phyloP scores from a whole-genome alignment of 2,329 filamentous ascomycete species.

The Davidsoniella neocaledoniae region DNA sequence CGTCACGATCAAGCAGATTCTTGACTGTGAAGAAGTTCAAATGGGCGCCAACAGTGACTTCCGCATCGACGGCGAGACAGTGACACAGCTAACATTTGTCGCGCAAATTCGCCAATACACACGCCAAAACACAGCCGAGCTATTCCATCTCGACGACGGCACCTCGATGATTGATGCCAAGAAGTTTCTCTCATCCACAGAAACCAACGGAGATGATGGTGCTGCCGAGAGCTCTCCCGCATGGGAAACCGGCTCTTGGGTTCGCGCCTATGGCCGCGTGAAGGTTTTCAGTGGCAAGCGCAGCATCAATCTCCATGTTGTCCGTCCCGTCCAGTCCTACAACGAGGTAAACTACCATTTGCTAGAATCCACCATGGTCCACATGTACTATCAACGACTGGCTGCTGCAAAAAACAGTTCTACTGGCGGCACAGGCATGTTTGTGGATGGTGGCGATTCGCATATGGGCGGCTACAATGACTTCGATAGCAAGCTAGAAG shows the following conservation, averaged over 20 bases:
- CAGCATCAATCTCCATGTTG: slow-evolving; percentile 62
- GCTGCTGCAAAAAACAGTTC: slow-evolving; percentile 27
- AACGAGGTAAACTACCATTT: slow-evolving; percentile 91
- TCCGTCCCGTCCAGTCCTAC: slow-evolving; percentile 65
- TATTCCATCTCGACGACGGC: slow-evolving; percentile 87
- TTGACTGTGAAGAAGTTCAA: slow-evolving; percentile 64
- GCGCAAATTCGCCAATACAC: slow-evolving; percentile 80
- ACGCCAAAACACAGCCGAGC: slow-evolving; percentile 77
- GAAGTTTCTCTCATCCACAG: slow-evolving; percentile 34
- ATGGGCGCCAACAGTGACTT: slow-evolving; percentile 47
- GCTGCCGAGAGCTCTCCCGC: slow-evolving; percentile 23
- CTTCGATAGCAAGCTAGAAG: slow-evolving; percentile 21
- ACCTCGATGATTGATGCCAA: slow-evolving; percentile 86
- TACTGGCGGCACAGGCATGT: slow-evolving; percentile 32
- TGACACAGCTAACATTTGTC: slow-evolving; percentile 63
- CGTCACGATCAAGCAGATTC: slow-evolving; percentile 87
- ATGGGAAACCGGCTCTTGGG: slow-evolving; percentile 59
- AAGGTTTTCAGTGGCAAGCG: slow-evolving; percentile 73
- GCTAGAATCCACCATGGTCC: slow-evolving; percentile 75
- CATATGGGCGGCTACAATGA: slow-evolving; percentile 18
- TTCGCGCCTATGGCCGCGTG: slow-evolving; percentile 70
- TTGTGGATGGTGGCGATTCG: slow-evolving; percentile 32
- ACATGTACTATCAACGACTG: slow-evolving; percentile 67
- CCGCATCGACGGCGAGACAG: slow-evolving; percentile 60
- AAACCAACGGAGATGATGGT: slow-evolving; percentile 19